phyloP scores from a whole-genome alignment of 2,329 filamentous ascomycete genomes.

The Colletotrichum chrysophilum region DNA sequence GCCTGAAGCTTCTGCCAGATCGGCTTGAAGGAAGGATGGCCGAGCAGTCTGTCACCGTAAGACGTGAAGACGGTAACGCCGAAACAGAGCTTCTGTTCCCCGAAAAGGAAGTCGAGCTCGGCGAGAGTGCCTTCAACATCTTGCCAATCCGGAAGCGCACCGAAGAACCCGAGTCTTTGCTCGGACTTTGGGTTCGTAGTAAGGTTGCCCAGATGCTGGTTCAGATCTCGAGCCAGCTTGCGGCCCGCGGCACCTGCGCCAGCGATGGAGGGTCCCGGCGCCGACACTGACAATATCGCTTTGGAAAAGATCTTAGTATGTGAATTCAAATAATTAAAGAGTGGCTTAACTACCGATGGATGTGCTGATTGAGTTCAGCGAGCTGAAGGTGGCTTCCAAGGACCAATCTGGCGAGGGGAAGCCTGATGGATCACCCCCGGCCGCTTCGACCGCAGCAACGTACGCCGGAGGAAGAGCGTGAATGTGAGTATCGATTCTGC shows the following conservation, averaged over 20 bases:
- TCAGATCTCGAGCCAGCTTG: slow-evolving; percentile 9
- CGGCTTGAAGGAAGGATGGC: slow-evolving; percentile 26
- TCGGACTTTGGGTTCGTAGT: background rate
- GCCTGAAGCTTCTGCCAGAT: slow-evolving; percentile 29
- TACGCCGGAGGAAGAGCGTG: slow-evolving; percentile 12
- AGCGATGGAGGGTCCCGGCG: slow-evolving; percentile 9
- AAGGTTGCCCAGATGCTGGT: background rate
- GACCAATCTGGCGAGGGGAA: slow-evolving; percentile 18
- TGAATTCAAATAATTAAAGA: fast-evolving
- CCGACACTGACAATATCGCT: background rate
- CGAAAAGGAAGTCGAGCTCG: slow-evolving; percentile 28
- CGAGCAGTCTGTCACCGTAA: slow-evolving; percentile 27
- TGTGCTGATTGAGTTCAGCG: slow-evolving; percentile 1
- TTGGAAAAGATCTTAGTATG: fast-evolving
- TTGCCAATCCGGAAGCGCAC: slow-evolving; percentile 27
- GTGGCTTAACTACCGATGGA: background rate
- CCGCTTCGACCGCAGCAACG: background rate
- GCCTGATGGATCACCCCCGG: slow-evolving; percentile 18
- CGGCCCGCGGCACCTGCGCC: slow-evolving; percentile 3
- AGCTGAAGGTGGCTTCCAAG: background rate
- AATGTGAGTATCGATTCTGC: background rate
- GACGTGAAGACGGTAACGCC: slow-evolving; percentile 27
- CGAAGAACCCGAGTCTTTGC: slow-evolving; percentile 28
- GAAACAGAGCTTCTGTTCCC: slow-evolving; percentile 25
- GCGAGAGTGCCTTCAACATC: slow-evolving; percentile 28